phyloP scores from a whole-genome alignment of 1,139 yeast genomes.

The Taphrina wiesneri region DNA sequence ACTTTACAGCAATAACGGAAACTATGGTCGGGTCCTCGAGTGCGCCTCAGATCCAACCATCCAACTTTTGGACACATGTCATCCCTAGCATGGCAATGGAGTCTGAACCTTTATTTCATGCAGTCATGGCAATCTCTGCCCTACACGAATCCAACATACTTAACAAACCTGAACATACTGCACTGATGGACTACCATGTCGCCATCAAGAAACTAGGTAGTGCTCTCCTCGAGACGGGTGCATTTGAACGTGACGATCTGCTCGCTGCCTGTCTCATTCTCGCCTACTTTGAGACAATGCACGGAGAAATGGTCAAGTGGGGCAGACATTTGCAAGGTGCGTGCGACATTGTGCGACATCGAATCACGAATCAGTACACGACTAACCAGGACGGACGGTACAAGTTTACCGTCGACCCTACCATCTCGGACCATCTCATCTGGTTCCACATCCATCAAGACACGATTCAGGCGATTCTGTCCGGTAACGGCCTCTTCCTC shows the following conservation, averaged over 20 bases:
- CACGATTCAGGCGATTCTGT: constrained; percentile 11
- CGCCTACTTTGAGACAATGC: constrained; percentile 36
- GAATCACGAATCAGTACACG: neutral
- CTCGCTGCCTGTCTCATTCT: constrained; percentile 37
- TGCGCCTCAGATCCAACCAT: neutral
- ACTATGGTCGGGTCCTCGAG: neutral
- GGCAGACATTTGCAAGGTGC: constrained; percentile 38
- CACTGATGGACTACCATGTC: constrained; percentile 37
- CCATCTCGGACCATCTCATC: constrained; percentile 23
- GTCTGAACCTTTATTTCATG: constrained; percentile 37
- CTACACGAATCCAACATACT: constrained; percentile 32
- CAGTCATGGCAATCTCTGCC: constrained; percentile 37
- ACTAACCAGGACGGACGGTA: neutral
- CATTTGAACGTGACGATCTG: constrained; percentile 29
- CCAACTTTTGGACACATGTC: constrained; percentile 38
- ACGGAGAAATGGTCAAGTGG: constrained; percentile 38
- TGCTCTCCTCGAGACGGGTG: constrained; percentile 17
- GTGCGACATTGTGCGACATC: constrained; percentile 25
- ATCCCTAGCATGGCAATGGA: constrained; percentile 37
- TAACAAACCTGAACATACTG: constrained; percentile 31
- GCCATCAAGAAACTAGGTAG: constrained; percentile 35
- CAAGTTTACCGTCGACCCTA: constrained; percentile 1
- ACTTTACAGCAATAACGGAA: neutral
- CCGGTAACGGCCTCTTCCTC: constrained; percentile 22
- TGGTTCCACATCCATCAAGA: constrained; percentile 33